Evolutionary conservation across 2,329 filamentous ascomycete genomes (phyloP), one percentile per base, ranked within the genome.

Genomic region (Diaporthe sp.): DNA sequence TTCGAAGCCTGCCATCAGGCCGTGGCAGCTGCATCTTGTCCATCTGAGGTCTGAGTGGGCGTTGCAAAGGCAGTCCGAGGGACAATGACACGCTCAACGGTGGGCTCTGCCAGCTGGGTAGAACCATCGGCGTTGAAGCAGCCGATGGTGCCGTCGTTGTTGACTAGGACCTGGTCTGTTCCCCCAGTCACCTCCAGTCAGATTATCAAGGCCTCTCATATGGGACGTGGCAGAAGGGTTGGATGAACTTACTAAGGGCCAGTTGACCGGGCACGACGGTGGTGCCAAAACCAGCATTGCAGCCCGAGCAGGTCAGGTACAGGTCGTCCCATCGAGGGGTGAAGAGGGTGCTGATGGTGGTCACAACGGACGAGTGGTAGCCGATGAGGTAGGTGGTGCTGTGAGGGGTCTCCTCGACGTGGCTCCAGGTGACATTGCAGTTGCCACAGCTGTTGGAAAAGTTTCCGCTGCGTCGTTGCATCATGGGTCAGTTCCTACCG

Each of bases 141-240:
- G 22, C 83, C 84, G 67, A 85, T 77, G n/a, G 77, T 77, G 7
- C 85, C 85, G 57, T 86, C 78, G 10, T 80, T 79, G 73, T 86
- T 83, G 78, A 81, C 83, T 39, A 86, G 73, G 25, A 84, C 68
- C 7, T 78, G 78, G 76, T 86, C 85, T 86, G 34, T 34, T 46
- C 8, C 22, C 42, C 19, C 37, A 39, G 9, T 39, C 37, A 39
- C 37, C 37, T 12, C 19, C 15, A 53, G 57, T 72, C 46, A 72
- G 57, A 31, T 31, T 13, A 39, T 9, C 10, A 17, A 44, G 31
- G 3, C 4, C 4, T 34, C 12, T 9, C 65, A 28, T 12, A 6
- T 19, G 13, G 4, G 10, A 46, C 10, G 25, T 39, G 34, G 17
- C 25, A 31, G n/a, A 22, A 68, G 46, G 44, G 22, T 8, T 2